Conservation (phyloP, 306 rosid genomes). For the Spatholobus suberectus region DNA sequence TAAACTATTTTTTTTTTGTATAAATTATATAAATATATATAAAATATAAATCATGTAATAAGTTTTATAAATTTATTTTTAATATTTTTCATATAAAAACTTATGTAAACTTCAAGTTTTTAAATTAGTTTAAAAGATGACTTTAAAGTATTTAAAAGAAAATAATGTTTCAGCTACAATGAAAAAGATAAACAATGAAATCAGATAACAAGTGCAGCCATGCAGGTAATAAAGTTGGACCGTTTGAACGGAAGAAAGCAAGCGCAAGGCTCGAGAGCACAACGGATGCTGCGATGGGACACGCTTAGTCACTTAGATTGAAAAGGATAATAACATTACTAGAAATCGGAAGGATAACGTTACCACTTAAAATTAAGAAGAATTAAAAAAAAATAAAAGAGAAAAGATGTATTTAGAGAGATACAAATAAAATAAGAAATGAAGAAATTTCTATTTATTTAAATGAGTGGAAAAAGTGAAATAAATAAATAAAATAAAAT, state of each 20-base stretch:
- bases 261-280: slow-evolving; percentile 78
- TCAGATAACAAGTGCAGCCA: not conserved
- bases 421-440: too few relatives aligned
- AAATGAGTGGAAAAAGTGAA: too few relatives aligned
- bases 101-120: not conserved
- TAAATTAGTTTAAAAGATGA: not conserved
- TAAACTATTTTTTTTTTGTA: too few relatives aligned
- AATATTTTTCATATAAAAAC: not conserved
- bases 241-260: slow-evolving; percentile 31
- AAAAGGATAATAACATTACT: slow-evolving; percentile 5
- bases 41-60: not conserved
- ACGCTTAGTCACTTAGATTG: slow-evolving; percentile 5
- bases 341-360: not conserved
- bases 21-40: too few relatives aligned
- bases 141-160: not conserved
- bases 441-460: too few relatives aligned
- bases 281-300: slow-evolving; percentile 46
- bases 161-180: not conserved
- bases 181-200: not conserved
- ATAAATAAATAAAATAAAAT: too few relatives aligned
- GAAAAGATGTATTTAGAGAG: too few relatives aligned
- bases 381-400: not conserved
- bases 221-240: not conserved
- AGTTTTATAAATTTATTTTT: not conserved
- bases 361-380: not conserved